phyloP scores from a whole-genome alignment of 768 basidiomycete genomes.

The Leccinum incarnatum region DNA sequence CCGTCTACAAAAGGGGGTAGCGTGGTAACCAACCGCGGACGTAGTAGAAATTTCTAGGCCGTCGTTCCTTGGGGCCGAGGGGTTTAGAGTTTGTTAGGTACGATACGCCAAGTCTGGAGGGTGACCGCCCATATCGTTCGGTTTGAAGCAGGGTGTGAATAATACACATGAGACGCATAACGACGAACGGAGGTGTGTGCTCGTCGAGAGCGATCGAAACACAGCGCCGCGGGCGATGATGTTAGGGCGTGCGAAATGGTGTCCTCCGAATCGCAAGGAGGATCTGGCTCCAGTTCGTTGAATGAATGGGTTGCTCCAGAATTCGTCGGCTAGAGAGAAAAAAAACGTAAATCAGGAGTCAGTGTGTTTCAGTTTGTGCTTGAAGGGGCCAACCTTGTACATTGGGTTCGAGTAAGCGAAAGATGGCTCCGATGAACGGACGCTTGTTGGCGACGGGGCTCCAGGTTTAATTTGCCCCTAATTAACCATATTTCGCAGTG shows the following conservation, averaged over 20 bases:
- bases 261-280: constrained; percentile 5
- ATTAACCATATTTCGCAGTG: neutral
- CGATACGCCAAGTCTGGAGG: neutral
- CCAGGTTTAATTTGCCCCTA: constrained; percentile 3
- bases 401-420: neutral
- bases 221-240: neutral
- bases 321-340: neutral
- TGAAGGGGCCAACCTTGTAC: neutral
- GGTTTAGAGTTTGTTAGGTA: constrained; percentile 7
- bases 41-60: constrained; percentile 3
- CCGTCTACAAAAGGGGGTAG: constrained; percentile 22
- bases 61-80: constrained; percentile 30
- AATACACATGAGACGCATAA: neutral
- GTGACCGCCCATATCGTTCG: neutral
- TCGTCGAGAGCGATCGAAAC: neutral
- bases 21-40: constrained; percentile 24
- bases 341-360: constrained; percentile 24
- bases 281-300: neutral
- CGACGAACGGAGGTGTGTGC: neutral
- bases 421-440: constrained; percentile 3
- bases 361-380: constrained; percentile 10
- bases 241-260: neutral
- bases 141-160: constrained; percentile 9
- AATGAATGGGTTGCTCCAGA: neutral
- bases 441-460: constrained; percentile 5